Conservation (phyloP, 2,329 filamentous ascomycete genomes). For the Aspergillus carbonarius region DNA sequence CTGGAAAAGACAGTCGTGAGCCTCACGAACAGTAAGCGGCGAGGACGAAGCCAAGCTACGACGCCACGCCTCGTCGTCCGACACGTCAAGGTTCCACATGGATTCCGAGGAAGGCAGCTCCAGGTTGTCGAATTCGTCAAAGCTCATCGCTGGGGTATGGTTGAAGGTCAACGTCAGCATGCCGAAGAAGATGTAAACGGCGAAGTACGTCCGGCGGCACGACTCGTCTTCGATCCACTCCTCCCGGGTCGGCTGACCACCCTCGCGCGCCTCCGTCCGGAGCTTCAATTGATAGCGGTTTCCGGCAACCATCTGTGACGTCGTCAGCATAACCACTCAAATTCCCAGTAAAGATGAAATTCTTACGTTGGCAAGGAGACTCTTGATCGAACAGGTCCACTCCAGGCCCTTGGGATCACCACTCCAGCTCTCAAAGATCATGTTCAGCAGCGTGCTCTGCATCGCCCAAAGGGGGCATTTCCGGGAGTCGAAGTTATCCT, state of each 20-base stretch:
- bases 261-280: conserved; percentile 81
- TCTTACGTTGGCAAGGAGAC: conserved; percentile 74
- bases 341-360: not conserved
- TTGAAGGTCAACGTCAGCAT: conserved; percentile 94
- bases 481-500: conserved; percentile 96
- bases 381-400: conserved; percentile 99
- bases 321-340: conserved; percentile 19
- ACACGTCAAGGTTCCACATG: conserved; percentile 82
- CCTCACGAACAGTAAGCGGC: conserved; percentile 84
- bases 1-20: conserved; percentile 93
- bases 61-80: conserved; percentile 79
- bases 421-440: conserved; percentile 99
- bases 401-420: conserved; percentile 95
- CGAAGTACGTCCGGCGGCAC: conserved; percentile 94
- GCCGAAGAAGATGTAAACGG: conserved; percentile 98
- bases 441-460: conserved; percentile 95
- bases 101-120: conserved; percentile 91
- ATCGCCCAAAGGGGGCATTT: conserved; percentile 98
- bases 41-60: conserved; percentile 71
- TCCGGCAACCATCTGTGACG: conserved; percentile 78
- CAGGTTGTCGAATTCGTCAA: conserved; percentile 94
- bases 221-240: conserved; percentile 98
- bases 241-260: conserved; percentile 69
- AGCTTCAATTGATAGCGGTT: conserved; percentile 96
- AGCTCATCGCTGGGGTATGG: conserved; percentile 95